A percentile compares a stretch with the other conserved stretches of the same genome.
These are phyloP conservation scores for Moringa oleifera DNA, from an alignment of 345 rosid species.

Conservation along the genomic window DNA sequence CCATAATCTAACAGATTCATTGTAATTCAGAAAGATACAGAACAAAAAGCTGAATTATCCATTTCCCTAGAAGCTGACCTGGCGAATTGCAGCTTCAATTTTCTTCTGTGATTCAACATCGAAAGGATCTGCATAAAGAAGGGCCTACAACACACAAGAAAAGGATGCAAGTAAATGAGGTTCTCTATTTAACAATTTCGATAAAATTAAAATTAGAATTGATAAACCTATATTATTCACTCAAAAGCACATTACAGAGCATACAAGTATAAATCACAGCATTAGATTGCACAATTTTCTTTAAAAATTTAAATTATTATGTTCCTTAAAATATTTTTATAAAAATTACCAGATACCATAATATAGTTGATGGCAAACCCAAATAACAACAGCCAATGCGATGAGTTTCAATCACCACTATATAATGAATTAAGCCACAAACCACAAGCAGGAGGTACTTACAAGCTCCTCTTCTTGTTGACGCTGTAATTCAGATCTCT, in stretches of 20 bases:
- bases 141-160: conserved; percentile 44
- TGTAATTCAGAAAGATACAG: background rate
- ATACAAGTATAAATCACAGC: conserved; percentile 7
- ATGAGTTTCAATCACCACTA: background rate
- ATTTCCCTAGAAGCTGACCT: conserved; percentile 34
- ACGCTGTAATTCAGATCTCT: conserved; percentile 59
- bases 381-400: conserved; percentile 2
- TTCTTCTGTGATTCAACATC: conserved; percentile 95
- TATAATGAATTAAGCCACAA: conserved; percentile 1
- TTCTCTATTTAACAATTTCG: background rate
- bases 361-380: background rate
- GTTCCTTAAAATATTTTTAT: background rate
- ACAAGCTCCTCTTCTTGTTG: conserved; percentile 80
- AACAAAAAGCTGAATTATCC: background rate
- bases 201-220: background rate
- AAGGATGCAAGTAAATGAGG: conserved; percentile 10
- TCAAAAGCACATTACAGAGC: background rate
- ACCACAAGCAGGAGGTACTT: conserved; percentile 27
- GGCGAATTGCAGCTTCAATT: conserved; percentile 96
- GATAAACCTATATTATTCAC: background rate
- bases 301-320: background rate
- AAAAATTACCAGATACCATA: background rate
- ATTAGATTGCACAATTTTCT: background rate
- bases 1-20: background rate
- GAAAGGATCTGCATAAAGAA: conserved; percentile 93